Conservation (phyloP, 73 alveolate species). For the Paramecium octaurelia region DNA sequence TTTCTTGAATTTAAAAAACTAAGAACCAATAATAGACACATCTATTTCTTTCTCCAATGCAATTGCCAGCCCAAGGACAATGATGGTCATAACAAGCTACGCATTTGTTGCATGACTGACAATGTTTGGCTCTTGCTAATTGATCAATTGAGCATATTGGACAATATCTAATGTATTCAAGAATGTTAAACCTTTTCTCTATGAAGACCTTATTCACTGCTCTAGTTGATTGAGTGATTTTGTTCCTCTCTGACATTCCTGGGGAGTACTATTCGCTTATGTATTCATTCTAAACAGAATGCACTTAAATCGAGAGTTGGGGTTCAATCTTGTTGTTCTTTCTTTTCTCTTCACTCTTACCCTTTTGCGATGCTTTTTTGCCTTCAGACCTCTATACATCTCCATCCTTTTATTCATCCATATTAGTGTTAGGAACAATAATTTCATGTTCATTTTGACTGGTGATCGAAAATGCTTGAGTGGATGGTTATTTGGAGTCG, state of each 20-base stretch:
- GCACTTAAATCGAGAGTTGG: not conserved
- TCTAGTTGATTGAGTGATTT: not conserved
- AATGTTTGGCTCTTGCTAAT: conserved; percentile 21
- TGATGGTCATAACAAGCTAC: conserved; percentile 42
- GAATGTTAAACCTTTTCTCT: not conserved
- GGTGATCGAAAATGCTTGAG: not conserved
- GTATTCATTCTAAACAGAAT: not conserved
- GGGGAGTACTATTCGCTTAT: not conserved
- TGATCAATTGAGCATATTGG: not conserved
- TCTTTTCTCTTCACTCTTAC: not conserved
- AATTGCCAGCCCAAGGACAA: conserved; percentile 49
- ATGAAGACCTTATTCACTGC: not conserved
- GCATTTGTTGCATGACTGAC: conserved; percentile 1
- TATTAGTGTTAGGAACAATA: not conserved
- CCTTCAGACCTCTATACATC: not conserved
- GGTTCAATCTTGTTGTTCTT: not conserved
- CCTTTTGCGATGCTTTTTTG: not conserved
- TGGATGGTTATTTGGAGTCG: not conserved
- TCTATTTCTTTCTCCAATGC: conserved; percentile 59
- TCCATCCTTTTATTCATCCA: not conserved
- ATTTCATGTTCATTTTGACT: not conserved
- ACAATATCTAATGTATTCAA: not conserved
- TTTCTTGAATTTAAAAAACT: conserved; percentile 4
- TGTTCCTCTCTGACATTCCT: not conserved
- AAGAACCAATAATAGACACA: conserved; percentile 61